phyloP scores from a whole-genome alignment of 495 filamentous ascomycete genomes.

The Aspergillus conjunctus region DNA sequence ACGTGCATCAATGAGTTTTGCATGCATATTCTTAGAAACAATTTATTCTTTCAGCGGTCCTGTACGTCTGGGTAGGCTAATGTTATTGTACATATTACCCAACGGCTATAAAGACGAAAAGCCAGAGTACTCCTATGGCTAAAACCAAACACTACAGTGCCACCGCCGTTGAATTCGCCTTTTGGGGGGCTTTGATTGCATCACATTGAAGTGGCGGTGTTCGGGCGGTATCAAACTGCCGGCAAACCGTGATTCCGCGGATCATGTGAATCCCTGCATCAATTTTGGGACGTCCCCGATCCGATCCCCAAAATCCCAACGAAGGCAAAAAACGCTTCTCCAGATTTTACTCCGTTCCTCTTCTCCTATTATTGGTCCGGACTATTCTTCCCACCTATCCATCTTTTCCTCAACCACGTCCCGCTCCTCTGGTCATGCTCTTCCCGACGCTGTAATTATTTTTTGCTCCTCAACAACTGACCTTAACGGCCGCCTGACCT shows the following conservation, averaged over 20 bases:
- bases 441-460: conserved; percentile 12
- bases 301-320: conserved; percentile 3
- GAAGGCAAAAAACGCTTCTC: neutral
- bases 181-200: no score
- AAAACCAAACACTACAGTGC: no score
- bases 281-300: conserved; percentile 10
- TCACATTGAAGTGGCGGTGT: neutral
- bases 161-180: no score
- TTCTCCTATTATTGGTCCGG: conserved; percentile 9
- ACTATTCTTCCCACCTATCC: conserved; percentile 15
- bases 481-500: conserved; percentile 24
- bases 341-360: conserved; percentile 3
- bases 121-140: no score
- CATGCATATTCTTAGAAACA: conserved; percentile 15
- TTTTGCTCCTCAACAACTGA: conserved; percentile 9
- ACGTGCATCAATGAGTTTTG: conserved; percentile 28
- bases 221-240: conserved; percentile 11
- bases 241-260: conserved; percentile 9
- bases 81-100: no score
- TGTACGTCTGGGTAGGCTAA: neutral
- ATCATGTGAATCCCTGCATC: conserved; percentile 4
- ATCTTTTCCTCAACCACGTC: neutral
- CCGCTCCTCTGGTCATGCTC: conserved; percentile 8
- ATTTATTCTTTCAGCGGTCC: neutral
- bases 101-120: no score